Conservation (phyloP, 768 basidiomycete genomes). For the Pulveroboletus frians region DNA sequence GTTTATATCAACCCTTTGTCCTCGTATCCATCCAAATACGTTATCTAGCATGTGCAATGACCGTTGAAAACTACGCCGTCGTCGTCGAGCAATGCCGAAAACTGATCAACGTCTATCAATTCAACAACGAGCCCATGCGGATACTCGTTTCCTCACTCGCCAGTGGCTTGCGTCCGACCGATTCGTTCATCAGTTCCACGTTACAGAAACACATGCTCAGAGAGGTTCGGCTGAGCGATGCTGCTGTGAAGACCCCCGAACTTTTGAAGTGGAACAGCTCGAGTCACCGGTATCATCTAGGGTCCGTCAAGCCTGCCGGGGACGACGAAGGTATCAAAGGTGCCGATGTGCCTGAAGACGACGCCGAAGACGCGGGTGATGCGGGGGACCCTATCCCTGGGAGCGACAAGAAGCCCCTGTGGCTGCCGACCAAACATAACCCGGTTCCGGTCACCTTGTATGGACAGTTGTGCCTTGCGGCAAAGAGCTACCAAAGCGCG, state of each 20-base stretch:
- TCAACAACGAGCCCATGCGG: constrained; percentile 80
- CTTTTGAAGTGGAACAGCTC: constrained; percentile 54
- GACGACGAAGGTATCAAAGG: constrained; percentile 17
- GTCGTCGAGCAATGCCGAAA: constrained; percentile 78
- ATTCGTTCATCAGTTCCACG: constrained; percentile 70
- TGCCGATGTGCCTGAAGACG: constrained; percentile 25
- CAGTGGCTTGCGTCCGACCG: constrained; percentile 62
- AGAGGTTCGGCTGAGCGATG: constrained; percentile 68
- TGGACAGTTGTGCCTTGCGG: constrained; percentile 74
- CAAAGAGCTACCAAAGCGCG: constrained; percentile 85
- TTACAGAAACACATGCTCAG: constrained; percentile 82
- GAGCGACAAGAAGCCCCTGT: constrained; percentile 21
- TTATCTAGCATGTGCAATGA: constrained; percentile 64
- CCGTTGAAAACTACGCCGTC: constrained; percentile 45
- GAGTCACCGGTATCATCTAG: constrained; percentile 52
- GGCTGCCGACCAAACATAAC: constrained; percentile 40
- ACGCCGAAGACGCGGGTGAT: constrained; percentile 28
- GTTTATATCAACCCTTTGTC: neutral
- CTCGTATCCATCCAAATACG: neutral
- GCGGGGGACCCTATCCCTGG: constrained; percentile 11
- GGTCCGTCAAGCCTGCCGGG: constrained; percentile 20
- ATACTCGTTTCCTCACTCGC: constrained; percentile 72
- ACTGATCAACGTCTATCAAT: constrained; percentile 69
- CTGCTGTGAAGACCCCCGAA: constrained; percentile 58
- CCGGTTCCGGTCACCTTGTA: constrained; percentile 69